Base-by-base conservation (phyloP, 1,139 yeast genomes). In the Yamadazyma buinensis region DNA sequence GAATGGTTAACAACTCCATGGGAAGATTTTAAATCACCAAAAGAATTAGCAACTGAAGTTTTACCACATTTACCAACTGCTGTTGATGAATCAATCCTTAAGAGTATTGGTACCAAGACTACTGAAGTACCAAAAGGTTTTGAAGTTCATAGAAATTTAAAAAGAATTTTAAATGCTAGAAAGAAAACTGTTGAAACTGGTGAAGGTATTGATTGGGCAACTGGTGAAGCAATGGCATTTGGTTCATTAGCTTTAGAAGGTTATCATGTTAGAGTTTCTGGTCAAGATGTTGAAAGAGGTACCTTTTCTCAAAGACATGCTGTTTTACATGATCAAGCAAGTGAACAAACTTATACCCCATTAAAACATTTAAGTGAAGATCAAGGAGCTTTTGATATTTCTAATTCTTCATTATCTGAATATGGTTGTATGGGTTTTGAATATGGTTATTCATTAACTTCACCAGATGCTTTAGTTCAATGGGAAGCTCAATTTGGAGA, bases 401-500 rank as follows among this genome's bases (percentile, higher is more conserved):
- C 94, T 39, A 94, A 94, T 77, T 90, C 97, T n/a, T 88, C 97
- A 7, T 77, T 94, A 55, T 88, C 97, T 30, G 99, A 94, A 70
- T 94, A 88, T 62, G 99, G 98, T 76, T 97, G 87, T 37, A 84
- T 92, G 90, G 97, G 98, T 50, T 94, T 87, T 62, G 99, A 94
- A 69, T 94, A 94, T 60, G 99, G 99, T 68, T 94, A 92, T 74
- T 92, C 98, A 8, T 76, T 94, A 64, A 85, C 96, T 43, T 85
- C 95, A 34, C 99, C 99, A 46, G 97, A 92, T 59, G 67, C 96
- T 38, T 78, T 86, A 43, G 97, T 92, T 39, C 84, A 84, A 72
- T 94, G 99, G 99, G 99, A 94, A 72, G 98, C 98, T 38, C 99
- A 94, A 73, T 94, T 94, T 54, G 99, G 99, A 78, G 99, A 94